Percentiles rank a stretch among this genome's conserved stretches.
phyloP scores from a whole-genome alignment of 2,329 filamentous ascomycete genomes.

The Cladophialophora carrionii region DNA sequence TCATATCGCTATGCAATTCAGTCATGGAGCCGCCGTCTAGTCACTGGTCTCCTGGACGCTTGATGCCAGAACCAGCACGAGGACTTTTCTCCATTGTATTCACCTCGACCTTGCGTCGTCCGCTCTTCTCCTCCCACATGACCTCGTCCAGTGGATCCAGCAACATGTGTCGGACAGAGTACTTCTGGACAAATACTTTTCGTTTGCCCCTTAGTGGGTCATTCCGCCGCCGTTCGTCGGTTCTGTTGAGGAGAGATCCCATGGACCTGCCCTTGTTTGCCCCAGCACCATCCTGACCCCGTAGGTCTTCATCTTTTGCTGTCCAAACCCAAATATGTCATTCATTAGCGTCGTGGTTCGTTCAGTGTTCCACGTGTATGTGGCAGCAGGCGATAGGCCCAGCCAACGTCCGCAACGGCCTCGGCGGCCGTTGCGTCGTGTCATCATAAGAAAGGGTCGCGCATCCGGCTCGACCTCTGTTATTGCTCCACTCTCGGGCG shows the following conservation, averaged over 20 bases:
- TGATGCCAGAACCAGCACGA: neutral
- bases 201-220: neutral
- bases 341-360: constrained; percentile 10
- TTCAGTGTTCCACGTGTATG: constrained; percentile 26
- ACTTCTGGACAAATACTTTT: neutral
- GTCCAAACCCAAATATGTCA: constrained; percentile 7
- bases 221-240: neutral
- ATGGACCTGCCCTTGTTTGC: neutral
- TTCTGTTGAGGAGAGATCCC: neutral
- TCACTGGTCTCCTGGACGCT: neutral
- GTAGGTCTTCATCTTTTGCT: neutral
- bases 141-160: neutral
- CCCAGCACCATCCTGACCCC: neutral
- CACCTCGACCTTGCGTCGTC: neutral
- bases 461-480: neutral
- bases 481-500: constrained; percentile 29
- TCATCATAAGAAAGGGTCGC: neutral
- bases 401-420: neutral
- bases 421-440: neutral
- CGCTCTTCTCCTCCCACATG: neutral
- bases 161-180: neutral
- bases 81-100: neutral
- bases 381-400: constrained; percentile 15
- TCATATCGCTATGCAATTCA: neutral
- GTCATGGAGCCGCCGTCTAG: neutral